Percentiles rank a stretch among this genome's conserved stretches.
phyloP scores from a whole-genome alignment of 768 basidiomycete genomes.

The Auriscalpium orientale region DNA sequence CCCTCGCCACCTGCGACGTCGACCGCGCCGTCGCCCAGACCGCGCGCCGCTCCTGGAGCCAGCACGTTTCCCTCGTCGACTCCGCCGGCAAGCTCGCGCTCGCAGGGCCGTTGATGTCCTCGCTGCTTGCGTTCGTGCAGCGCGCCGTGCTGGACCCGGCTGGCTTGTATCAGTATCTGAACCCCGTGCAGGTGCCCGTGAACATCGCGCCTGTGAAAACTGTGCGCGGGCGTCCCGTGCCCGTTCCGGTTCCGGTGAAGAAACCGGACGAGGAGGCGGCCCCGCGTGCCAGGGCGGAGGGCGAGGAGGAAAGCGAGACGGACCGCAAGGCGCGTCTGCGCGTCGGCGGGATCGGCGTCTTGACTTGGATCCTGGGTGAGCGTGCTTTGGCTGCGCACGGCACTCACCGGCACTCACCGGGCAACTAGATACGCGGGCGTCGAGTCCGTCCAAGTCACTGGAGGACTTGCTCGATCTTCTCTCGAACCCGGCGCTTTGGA shows the following conservation, averaged over 20 bases:
- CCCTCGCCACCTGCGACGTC: constrained; percentile 59
- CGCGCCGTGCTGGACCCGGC: constrained; percentile 53
- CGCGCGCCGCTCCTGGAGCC: constrained; percentile 50
- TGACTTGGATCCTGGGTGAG: constrained; percentile 56
- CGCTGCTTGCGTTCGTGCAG: constrained; percentile 46
- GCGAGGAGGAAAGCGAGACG: constrained; percentile 58
- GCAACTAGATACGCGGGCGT: constrained; percentile 8
- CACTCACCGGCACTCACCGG: background rate
- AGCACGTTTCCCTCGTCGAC: constrained; percentile 20
- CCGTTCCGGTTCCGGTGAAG: constrained; percentile 22
- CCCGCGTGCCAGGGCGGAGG: constrained; percentile 41
- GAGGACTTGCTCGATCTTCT: constrained; percentile 34
- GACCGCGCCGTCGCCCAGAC: constrained; percentile 52
- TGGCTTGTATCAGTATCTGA: constrained; percentile 50
- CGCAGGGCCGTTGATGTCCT: constrained; percentile 22
- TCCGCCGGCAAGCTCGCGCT: constrained; percentile 23
- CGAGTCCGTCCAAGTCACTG: background rate
- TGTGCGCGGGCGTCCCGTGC: constrained; percentile 24
- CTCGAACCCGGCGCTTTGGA: constrained; percentile 52
- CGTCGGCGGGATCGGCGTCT: constrained; percentile 57
- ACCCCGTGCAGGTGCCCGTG: constrained; percentile 48
- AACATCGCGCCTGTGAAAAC: constrained; percentile 25
- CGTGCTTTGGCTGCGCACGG: background rate
- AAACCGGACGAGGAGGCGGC: constrained; percentile 24
- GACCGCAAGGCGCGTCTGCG: constrained; percentile 67